phyloP scores from a whole-genome alignment of 2,329 filamentous ascomycete genomes.

The Xylaria digitata region DNA sequence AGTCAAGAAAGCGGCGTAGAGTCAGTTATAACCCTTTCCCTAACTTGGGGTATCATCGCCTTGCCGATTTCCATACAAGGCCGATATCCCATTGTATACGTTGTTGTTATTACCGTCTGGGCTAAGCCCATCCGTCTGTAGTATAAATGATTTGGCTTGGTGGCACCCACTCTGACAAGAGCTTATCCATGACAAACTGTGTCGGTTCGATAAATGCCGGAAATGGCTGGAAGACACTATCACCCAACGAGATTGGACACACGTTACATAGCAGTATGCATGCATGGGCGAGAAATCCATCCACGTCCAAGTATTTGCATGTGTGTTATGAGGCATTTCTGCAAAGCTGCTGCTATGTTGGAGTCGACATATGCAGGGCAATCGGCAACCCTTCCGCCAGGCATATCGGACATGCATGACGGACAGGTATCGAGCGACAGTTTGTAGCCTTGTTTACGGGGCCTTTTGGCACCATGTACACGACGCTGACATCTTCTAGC shows the following conservation, averaged over 20 bases:
- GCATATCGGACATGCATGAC: slow-evolving; percentile 33
- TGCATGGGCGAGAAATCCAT: slow-evolving; percentile 31
- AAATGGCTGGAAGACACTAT: slow-evolving; percentile 13
- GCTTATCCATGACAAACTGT: slow-evolving; percentile 6
- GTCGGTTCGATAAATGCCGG: slow-evolving; percentile 26
- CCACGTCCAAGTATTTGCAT: slow-evolving; percentile 24
- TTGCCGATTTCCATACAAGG: slow-evolving; percentile 6
- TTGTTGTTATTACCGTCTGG: neutral
- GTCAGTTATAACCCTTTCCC: neutral
- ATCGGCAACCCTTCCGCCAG: slow-evolving; percentile 38
- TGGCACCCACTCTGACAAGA: slow-evolving; percentile 13
- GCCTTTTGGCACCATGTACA: slow-evolving; percentile 32
- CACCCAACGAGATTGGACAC: slow-evolving; percentile 31
- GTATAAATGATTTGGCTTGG: slow-evolving; percentile 2
- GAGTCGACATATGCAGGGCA: slow-evolving; percentile 36
- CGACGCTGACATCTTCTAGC: slow-evolving; percentile 13
- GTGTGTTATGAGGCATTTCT: slow-evolving; percentile 41
- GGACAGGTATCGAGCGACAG: slow-evolving; percentile 15
- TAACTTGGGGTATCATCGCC: too few relatives aligned
- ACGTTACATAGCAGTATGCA: slow-evolving; percentile 36
- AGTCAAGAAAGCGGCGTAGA: neutral
- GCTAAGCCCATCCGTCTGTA: neutral
- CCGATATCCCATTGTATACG: neutral
- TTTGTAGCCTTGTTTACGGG: slow-evolving; percentile 42
- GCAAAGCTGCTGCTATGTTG: slow-evolving; percentile 30